Percentiles rank a stretch among this genome's conserved stretches.
Conservation (phyloP, 371 early-diverging fungal genomes). For the Syncephalastrum sp. region DNA sequence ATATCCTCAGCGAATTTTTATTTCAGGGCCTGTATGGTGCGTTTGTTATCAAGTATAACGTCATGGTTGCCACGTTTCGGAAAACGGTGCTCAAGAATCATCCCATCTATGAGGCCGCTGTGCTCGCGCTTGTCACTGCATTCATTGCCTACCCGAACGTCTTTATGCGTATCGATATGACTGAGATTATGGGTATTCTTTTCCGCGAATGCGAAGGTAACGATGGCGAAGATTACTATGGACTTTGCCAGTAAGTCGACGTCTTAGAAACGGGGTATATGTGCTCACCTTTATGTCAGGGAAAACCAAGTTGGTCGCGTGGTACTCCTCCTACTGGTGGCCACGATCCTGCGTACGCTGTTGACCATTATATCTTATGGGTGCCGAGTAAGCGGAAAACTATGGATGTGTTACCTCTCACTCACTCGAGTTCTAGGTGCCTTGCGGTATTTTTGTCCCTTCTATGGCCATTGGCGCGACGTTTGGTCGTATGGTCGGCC, state of each 20-base stretch:
- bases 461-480: conserved; percentile 95
- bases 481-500: conserved; percentile 89
- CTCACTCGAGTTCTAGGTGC: conserved; percentile 46
- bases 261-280: not conserved
- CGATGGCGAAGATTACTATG: conserved; percentile 57
- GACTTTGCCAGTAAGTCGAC: conserved; percentile 61
- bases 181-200: conserved; percentile 79
- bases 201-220: conserved; percentile 82
- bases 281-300: conserved; percentile 8
- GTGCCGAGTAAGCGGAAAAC: conserved; percentile 38
- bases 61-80: conserved; percentile 69
- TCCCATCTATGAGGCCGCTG: conserved; percentile 75
- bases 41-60: conserved; percentile 78
- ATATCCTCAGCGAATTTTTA: not conserved
- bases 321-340: conserved; percentile 55
- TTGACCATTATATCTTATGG: conserved; percentile 82
- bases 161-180: conserved; percentile 83
- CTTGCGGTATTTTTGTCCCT: conserved; percentile 94
- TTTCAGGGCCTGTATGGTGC: conserved; percentile 86
- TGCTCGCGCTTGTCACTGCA: conserved; percentile 73
- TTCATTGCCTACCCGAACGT: conserved; percentile 76
- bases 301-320: conserved; percentile 40
- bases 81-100: conserved; percentile 60
- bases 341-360: conserved; percentile 62
- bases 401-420: not conserved